Conservation (phyloP, 73 alveolate genomes). For the Paramecium octaurelia region DNA sequence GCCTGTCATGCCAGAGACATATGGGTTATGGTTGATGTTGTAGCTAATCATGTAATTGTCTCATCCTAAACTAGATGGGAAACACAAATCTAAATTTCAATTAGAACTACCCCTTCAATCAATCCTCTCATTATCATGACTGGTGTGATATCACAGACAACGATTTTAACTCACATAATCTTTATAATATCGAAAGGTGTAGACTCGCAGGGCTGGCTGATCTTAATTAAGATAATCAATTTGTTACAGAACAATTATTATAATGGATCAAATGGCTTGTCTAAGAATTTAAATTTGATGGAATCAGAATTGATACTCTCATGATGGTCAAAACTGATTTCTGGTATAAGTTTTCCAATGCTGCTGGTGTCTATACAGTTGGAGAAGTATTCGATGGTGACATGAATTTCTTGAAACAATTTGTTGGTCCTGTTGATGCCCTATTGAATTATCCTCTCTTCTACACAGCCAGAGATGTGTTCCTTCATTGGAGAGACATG, state of each 20-base stretch:
- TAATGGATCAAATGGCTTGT: constrained; percentile 84
- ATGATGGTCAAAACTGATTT: constrained; percentile 86
- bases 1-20: constrained; percentile 86
- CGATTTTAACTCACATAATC: constrained; percentile 52
- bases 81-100: constrained; percentile 68
- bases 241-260: constrained; percentile 75
- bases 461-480: constrained; percentile 75
- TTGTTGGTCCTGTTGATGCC: constrained; percentile 84
- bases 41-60: constrained; percentile 91
- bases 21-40: constrained; percentile 98
- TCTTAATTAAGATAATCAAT: constrained; percentile 80
- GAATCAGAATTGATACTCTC: constrained; percentile 91
- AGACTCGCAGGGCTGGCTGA: constrained; percentile 95
- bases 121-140: constrained; percentile 81
- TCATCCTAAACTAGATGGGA: constrained; percentile 64
- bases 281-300: constrained; percentile 87
- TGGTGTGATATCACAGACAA: constrained; percentile 74
- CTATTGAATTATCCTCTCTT: constrained; percentile 89
- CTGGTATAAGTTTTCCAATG: constrained; percentile 80
- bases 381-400: constrained; percentile 85
- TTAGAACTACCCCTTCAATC: constrained; percentile 87
- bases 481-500: constrained; percentile 69
- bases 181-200: constrained; percentile 83
- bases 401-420: constrained; percentile 71
- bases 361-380: constrained; percentile 86